Conservation (phyloP, 768 basidiomycete species). For the Hortiboletus flavorubellus region DNA sequence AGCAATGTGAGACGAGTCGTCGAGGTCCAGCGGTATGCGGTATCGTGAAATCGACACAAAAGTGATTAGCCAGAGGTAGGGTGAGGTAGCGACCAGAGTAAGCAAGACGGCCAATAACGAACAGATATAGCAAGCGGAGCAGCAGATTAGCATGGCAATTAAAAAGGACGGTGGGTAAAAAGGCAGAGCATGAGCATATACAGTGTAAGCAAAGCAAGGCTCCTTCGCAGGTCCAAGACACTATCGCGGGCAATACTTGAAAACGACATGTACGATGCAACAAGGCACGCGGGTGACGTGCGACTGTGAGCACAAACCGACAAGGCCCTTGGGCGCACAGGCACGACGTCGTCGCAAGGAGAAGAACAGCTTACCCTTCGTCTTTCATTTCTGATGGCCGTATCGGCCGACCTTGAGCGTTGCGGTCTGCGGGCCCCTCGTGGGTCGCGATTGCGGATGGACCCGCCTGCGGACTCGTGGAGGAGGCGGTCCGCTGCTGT, state of each 20-base stretch:
- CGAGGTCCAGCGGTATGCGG: slow-evolving; percentile 36
- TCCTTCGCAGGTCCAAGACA: slow-evolving; percentile 27
- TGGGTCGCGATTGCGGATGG: slow-evolving; percentile 36
- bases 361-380: slow-evolving; percentile 63
- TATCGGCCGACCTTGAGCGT: slow-evolving; percentile 48
- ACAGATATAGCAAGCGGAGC: slow-evolving; percentile 20
- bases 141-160: slow-evolving; percentile 28
- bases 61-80: slow-evolving; percentile 35
- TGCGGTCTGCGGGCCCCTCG: slow-evolving; percentile 30
- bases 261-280: slow-evolving; percentile 12
- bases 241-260: slow-evolving; percentile 17
- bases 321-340: slow-evolving; percentile 8
- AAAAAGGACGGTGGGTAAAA: slow-evolving; percentile 22
- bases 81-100: slow-evolving; percentile 33
- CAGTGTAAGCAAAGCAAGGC: slow-evolving; percentile 14
- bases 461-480: slow-evolving; percentile 25
- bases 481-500: slow-evolving; percentile 38
- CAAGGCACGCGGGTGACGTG: neutral
- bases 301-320: slow-evolving; percentile 1
- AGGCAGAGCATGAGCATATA: slow-evolving; percentile 13
- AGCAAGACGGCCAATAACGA: slow-evolving; percentile 31
- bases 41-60: slow-evolving; percentile 34
- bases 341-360: slow-evolving; percentile 15
- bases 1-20: slow-evolving; percentile 28
- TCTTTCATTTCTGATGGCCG: slow-evolving; percentile 77